A percentile compares a stretch with the other conserved stretches of the same genome.
Evolutionary conservation across 176 grass and related monocot genomes (phyloP).

Genomic region (Eleusine indica): DNA sequence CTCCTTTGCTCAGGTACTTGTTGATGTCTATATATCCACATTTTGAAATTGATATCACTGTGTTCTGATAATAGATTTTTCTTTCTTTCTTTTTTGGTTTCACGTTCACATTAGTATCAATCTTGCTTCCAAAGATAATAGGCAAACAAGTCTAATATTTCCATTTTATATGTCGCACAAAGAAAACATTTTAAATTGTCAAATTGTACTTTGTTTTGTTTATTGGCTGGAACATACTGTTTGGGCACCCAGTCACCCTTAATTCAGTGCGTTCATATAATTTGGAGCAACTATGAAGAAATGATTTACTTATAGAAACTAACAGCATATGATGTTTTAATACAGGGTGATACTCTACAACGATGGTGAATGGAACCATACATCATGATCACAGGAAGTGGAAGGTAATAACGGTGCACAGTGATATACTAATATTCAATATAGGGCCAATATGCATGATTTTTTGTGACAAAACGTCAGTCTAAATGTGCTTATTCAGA

Average conservation of each 20-base stretch:
- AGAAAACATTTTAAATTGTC: slow-evolving; percentile 1
- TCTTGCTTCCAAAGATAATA: slow-evolving; percentile 5
- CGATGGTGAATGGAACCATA: slow-evolving; percentile 93
- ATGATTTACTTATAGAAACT: slow-evolving; percentile 20
- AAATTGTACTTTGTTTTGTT: too few species aligned
- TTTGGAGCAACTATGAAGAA: not conserved
- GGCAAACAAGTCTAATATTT: not conserved
- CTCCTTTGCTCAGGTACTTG: slow-evolving; percentile 93
- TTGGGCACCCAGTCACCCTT: not conserved
- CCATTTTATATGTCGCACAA: slow-evolving; percentile 28
- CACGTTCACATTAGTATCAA: not conserved
- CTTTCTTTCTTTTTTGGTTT: not conserved
- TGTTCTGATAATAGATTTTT: slow-evolving; percentile 19
- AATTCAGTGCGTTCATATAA: slow-evolving; percentile 3
- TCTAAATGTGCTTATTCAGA: slow-evolving; percentile 48
- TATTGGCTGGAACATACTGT: not conserved
- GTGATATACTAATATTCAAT: slow-evolving; percentile 28
- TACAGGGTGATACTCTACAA: slow-evolving; percentile 92
- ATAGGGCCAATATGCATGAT: slow-evolving; percentile 15
- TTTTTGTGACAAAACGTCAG: slow-evolving; percentile 14
- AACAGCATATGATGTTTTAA: slow-evolving; percentile 26
- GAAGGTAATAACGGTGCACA: slow-evolving; percentile 59
- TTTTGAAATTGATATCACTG: slow-evolving; percentile 30
- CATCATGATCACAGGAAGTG: slow-evolving; percentile 96
- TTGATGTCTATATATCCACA: slow-evolving; percentile 20